Percentiles rank a stretch among this genome's conserved stretches.
Evolutionary conservation across 2,329 filamentous ascomycete species (phyloP).

Genomic region (Fusarium euwallaceae): DNA sequence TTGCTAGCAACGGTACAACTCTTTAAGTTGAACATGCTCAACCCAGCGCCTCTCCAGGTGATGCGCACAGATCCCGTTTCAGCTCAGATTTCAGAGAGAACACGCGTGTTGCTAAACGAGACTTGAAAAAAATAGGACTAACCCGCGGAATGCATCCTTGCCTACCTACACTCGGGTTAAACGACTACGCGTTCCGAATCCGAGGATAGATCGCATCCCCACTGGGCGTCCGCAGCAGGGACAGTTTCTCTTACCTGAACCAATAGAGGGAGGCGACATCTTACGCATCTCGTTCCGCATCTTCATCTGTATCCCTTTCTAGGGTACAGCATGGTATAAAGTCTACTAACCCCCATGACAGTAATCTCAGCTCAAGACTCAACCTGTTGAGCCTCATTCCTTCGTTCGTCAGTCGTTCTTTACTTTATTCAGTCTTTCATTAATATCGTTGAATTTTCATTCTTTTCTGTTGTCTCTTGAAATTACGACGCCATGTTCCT

Average conservation of each 20-base stretch:
- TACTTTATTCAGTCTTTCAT: not conserved
- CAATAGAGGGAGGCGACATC: not conserved
- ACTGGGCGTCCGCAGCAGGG: not conserved
- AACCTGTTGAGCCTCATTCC: not conserved
- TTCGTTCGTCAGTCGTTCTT: not conserved
- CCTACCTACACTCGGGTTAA: not conserved
- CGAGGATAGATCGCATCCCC: not conserved
- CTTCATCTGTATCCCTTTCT: not conserved
- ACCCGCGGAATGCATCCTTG: not conserved
- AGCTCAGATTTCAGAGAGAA: not conserved
- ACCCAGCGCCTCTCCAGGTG: not conserved
- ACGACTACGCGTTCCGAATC: conserved; percentile 4
- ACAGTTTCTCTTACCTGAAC: too few relatives aligned
- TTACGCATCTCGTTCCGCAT: not conserved
- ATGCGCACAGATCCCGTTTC: not conserved
- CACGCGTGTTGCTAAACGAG: not conserved
- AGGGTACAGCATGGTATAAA: not conserved
- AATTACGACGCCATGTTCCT: not conserved
- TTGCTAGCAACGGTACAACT: not conserved
- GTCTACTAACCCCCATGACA: not conserved
- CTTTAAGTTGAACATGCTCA: not conserved
- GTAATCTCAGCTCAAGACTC: not conserved
- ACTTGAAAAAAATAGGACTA: too few relatives aligned
- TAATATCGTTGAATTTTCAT: not conserved
- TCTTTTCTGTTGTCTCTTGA: not conserved